phyloP scores from a whole-genome alignment of 371 early-diverging fungal genomes.

The Gilbertella persicaria region DNA sequence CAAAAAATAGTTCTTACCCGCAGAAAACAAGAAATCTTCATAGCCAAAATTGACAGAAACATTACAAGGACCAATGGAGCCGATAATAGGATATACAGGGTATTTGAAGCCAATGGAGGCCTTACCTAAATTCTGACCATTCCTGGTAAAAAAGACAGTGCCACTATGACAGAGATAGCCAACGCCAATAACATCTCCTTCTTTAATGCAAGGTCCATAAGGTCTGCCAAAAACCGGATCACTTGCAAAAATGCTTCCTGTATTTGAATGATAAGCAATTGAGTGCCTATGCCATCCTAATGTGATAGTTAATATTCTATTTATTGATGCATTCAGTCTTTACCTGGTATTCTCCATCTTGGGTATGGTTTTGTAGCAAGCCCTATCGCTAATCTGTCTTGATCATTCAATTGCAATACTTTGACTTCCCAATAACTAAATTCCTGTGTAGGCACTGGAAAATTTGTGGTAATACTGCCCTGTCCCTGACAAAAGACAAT shows the following conservation, averaged over 20 bases:
- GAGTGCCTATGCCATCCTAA: conserved; percentile 63
- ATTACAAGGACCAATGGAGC: conserved; percentile 55
- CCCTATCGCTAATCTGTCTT: conserved; percentile 52
- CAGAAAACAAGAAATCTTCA: conserved; percentile 29
- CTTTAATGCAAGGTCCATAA: conserved; percentile 60
- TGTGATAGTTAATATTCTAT: no score
- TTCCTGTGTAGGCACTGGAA: conserved; percentile 71
- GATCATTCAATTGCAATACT: conserved; percentile 47
- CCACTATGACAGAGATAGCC: conserved; percentile 67
- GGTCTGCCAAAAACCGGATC: conserved; percentile 60
- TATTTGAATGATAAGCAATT: conserved; percentile 65
- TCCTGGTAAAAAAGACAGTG: conserved; percentile 72
- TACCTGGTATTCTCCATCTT: conserved; percentile 61
- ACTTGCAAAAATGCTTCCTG: conserved; percentile 57
- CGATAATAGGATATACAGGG: conserved; percentile 55
- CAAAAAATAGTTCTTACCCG: conserved; percentile 10
- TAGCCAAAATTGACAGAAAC: conserved; percentile 60
- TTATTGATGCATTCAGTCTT: not conserved
- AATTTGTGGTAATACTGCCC: conserved; percentile 71
- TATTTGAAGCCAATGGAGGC: conserved; percentile 53
- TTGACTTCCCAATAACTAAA: conserved; percentile 73
- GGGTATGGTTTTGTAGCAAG: conserved; percentile 70
- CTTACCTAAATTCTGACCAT: conserved; percentile 62
- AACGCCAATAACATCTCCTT: conserved; percentile 74
- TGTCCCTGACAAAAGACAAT: conserved; percentile 70